phyloP scores from a whole-genome alignment of 352 stramenopile genomes.

The Phytopythium vexans region DNA sequence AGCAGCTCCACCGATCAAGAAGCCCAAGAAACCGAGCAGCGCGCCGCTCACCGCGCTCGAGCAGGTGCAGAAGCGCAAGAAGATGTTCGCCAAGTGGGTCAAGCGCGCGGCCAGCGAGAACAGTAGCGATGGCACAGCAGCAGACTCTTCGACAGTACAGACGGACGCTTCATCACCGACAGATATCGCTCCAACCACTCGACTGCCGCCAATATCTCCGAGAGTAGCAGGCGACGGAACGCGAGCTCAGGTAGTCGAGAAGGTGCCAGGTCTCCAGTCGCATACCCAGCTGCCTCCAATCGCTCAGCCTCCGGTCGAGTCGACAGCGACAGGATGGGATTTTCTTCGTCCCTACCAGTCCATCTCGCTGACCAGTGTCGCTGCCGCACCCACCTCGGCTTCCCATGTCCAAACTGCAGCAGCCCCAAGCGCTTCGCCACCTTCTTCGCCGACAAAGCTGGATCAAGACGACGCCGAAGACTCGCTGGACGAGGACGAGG shows the following conservation, averaged over 20 bases:
- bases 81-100: slow-evolving; percentile 76
- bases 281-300: slow-evolving; percentile 7
- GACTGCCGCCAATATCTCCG: slow-evolving; percentile 18
- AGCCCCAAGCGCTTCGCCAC: neutral
- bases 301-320: too few relatives aligned
- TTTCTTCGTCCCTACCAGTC: slow-evolving; percentile 12
- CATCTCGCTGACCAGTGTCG: neutral
- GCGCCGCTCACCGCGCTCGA: slow-evolving; percentile 34
- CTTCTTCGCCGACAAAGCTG: neutral
- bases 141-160: slow-evolving; percentile 1
- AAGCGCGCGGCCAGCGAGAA: slow-evolving; percentile 24
- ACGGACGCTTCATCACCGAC: slow-evolving; percentile 1
- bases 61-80: slow-evolving; percentile 62
- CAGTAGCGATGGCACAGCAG: slow-evolving; percentile 2
- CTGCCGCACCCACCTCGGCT: neutral
- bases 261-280: neutral
- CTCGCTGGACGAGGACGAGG: slow-evolving; percentile 70
- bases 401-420: neutral
- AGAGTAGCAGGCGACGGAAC: neutral
- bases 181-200: slow-evolving; percentile 1
- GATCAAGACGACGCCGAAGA: slow-evolving; percentile 43
- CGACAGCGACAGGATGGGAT: slow-evolving; percentile 9
- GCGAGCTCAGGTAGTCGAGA: neutral
- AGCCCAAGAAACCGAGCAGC: slow-evolving; percentile 19
- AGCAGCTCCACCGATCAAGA: slow-evolving; percentile 27